phyloP scores from a whole-genome alignment of 345 rosid genomes.

The Salix udensis region DNA sequence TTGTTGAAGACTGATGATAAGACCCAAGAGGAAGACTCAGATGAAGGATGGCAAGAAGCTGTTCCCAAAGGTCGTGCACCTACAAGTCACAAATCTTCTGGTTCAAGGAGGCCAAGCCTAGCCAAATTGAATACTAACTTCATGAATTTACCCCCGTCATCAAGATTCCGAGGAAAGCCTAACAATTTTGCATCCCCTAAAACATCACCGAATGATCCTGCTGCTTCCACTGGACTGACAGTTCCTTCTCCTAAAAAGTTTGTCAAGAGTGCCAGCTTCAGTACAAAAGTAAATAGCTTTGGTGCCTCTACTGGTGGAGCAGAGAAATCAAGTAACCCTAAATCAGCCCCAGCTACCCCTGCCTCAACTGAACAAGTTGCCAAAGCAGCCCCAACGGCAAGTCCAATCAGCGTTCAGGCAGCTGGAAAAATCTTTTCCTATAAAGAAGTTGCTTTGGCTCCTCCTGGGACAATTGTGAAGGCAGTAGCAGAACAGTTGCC shows the following conservation, averaged over 20 bases:
- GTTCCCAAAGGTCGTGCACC: slow-evolving; percentile 81
- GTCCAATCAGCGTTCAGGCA: slow-evolving; percentile 60
- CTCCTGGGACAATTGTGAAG: slow-evolving; percentile 93
- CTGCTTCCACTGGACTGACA: slow-evolving; percentile 40
- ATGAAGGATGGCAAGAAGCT: slow-evolving; percentile 99
- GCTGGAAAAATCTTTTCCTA: slow-evolving; percentile 90
- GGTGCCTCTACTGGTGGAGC: slow-evolving; percentile 35
- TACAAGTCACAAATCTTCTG: slow-evolving; percentile 57
- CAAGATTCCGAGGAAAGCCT: slow-evolving; percentile 64
- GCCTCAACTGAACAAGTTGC: slow-evolving; percentile 47
- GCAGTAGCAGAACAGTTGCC: slow-evolving; percentile 72
- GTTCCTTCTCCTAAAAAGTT: slow-evolving; percentile 50
- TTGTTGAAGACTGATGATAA: slow-evolving; percentile 29
- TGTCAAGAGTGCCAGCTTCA: slow-evolving; percentile 69
- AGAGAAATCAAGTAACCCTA: slow-evolving; percentile 44
- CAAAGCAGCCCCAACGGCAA: slow-evolving; percentile 44
- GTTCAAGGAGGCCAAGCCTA: slow-evolving; percentile 71
- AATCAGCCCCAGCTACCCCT: slow-evolving; percentile 51
- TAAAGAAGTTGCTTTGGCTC: slow-evolving; percentile 97
- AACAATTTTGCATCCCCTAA: slow-evolving; percentile 59
- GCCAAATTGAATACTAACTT: slow-evolving; percentile 90
- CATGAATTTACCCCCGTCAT: slow-evolving; percentile 55
- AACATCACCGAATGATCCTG: slow-evolving; percentile 44
- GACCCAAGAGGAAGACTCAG: slow-evolving; percentile 51
- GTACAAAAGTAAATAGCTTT: slow-evolving; percentile 48